Conservation (phyloP, 306 rosid genomes). For the Senna tora region DNA sequence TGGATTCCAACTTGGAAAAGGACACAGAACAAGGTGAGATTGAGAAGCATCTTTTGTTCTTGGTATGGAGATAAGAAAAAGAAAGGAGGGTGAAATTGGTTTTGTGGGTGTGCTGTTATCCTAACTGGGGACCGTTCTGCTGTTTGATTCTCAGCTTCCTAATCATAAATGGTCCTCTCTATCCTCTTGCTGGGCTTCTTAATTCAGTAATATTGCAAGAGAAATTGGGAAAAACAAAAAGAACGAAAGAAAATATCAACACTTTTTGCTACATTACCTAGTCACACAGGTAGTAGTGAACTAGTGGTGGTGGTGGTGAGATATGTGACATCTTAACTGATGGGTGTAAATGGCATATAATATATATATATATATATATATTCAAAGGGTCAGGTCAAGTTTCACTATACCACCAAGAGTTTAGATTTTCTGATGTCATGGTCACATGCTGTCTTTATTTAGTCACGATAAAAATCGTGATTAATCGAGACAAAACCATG, state of each 20-base stretch:
- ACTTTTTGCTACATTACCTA: background rate
- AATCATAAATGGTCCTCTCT: conserved; percentile 53
- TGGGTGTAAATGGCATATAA: too few species aligned
- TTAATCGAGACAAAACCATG: too few species aligned
- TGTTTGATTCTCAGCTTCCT: conserved; percentile 47
- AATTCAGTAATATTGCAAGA: conserved; percentile 22
- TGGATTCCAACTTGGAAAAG: conserved; percentile 50
- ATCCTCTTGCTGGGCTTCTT: background rate
- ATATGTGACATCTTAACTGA: too few species aligned
- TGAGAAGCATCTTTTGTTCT: conserved; percentile 34
- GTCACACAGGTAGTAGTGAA: background rate
- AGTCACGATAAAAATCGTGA: too few species aligned
- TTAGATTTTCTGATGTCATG: too few species aligned
- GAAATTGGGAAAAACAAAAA: background rate
- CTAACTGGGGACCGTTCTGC: conserved; percentile 53
- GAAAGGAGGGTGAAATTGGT: conserved; percentile 34
- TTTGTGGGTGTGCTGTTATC: conserved; percentile 43
- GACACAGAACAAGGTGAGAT: conserved; percentile 40
- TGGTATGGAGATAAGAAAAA: conserved; percentile 43
- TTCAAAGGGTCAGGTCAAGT: too few species aligned
- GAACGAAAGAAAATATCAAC: background rate
- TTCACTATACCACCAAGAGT: too few species aligned
- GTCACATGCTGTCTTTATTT: too few species aligned
- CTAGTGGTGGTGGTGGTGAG: conserved; percentile 3
- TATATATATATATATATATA: too few species aligned